Base-by-base conservation (phyloP, 768 basidiomycete species). In the Amanita pseudoporphyria region DNA sequence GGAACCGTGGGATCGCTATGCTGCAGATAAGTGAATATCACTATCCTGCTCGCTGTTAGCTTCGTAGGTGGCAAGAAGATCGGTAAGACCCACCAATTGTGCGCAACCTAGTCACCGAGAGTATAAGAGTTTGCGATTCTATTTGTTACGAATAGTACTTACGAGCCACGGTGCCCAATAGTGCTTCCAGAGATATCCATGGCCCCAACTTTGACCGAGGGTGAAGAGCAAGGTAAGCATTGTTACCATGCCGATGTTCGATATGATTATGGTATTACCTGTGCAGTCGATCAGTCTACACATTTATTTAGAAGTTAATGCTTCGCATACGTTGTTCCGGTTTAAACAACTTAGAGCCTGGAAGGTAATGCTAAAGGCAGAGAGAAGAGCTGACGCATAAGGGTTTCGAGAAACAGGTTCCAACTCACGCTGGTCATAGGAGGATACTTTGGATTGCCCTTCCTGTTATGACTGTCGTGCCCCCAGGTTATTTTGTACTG, bases 1-100 rank as follows among this genome's bases (percentile, higher is more conserved):
- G 80, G 79, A 24, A 81, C 69, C 0, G 68, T 71, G 5, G 76
- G 74, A 56, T 79, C 78, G 46, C 76, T 78, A 55, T 82, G 80
- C 39, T 81, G 80, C 10, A 82, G 66, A 56, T 78, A 79, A 1
- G 78, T 78, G 55, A 79, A 72, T 66, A 74, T 75, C 45, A 80
- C 76, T 57, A 82, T 77, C 78, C 78, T 74, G 42, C 54, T 43
- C 52, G 36, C 49, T 46, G 49, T 53, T 47, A 5, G 51, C 36
- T 19, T 47, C 31, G n/a, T 13, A 21, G 40, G 12, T 9, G 16
- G 21, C 12, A 16, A 18, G 18, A 13, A 3, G 30, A 47, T 22
- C 26, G 10, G n/a, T 0, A 21, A 40, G n/a, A 32, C 13, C 22
- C 57, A 70, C 72, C 71, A 72, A 52, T 72, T 74, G 56, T 73